Percentiles rank a stretch among this genome's conserved stretches.
phyloP scores from a whole-genome alignment of 1,284 basidiomycete genomes.

The Uromyces viciae-fabae region DNA sequence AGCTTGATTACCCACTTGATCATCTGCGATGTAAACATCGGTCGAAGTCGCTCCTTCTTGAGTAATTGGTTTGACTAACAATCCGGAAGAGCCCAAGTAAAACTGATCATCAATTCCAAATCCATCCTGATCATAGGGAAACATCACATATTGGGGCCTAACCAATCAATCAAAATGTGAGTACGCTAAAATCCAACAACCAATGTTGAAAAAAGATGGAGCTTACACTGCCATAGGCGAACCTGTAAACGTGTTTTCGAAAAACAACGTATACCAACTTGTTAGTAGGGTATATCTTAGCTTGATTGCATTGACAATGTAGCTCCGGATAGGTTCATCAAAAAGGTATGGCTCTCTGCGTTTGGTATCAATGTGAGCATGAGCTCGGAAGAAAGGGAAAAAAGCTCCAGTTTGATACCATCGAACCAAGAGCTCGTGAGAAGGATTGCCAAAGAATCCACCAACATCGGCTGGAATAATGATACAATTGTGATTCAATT shows the following conservation, averaged over 20 bases:
- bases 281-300: constrained; percentile 84
- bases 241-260: constrained; percentile 73
- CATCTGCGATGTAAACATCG: constrained; percentile 79
- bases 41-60: constrained; percentile 68
- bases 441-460: constrained; percentile 96
- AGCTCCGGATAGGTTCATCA: constrained; percentile 79
- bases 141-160: constrained; percentile 87
- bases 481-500: not conserved
- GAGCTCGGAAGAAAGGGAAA: constrained; percentile 95
- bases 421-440: constrained; percentile 85
- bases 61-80: constrained; percentile 89
- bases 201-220: too few species aligned
- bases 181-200: not conserved
- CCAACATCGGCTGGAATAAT: constrained; percentile 76
- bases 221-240: constrained; percentile 70
- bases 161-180: not conserved
- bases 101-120: constrained; percentile 91
- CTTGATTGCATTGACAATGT: constrained; percentile 73
- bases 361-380: constrained; percentile 97
- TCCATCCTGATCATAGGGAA: constrained; percentile 79
- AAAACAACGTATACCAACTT: constrained; percentile 95
- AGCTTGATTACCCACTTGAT: constrained; percentile 64
- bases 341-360: constrained; percentile 90
- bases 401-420: constrained; percentile 97
- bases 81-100: constrained; percentile 79